Base-by-base conservation (phyloP, 2,329 filamentous ascomycete genomes). In the Trichoderma hamatum region DNA sequence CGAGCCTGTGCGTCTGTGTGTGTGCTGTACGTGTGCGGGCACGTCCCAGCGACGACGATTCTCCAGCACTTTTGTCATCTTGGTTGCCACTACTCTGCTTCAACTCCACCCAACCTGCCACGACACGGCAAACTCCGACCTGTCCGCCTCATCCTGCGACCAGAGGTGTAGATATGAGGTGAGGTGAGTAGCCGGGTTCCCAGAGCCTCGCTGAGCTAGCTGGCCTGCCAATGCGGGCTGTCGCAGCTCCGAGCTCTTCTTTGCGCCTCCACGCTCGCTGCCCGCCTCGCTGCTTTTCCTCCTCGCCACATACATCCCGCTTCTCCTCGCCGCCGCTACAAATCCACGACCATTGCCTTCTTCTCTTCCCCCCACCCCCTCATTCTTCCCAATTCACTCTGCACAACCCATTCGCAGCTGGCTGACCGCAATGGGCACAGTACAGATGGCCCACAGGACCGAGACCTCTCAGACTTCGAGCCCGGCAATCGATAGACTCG, bases 381-480 rank as follows among this genome's bases (percentile, higher is more conserved):
- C 70, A 55, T 62, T 68, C 34, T 32, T 28, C 59, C 67, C 67
- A 55, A 56, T 68, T 63, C 51, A 34, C 59, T 43, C 59, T 34
- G n/a, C 32, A 43, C 24, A 43, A 34, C n/a, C 51, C 63, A 24
- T 67, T 32, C 34, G 68, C 71, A 61, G 69, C 70, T 70, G 71
- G 74, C 75, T 76, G 73, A 75, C 71, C 71, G 75, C 71, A 71
- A 75, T 73, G 74, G 73, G 72, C 66, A 74, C 77, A 84, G 82
- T 80, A 77, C 80, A 82, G 78, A 86, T 86, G 84, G 84, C 84
- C 75, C 80, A 84, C 75, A 83, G 81, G 75, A 84, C 82, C 82
- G 83, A 86, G 74, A 83, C 81, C 77, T 81, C 80, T 75, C 82
- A 82, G 76, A 79, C 81, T 77, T 80, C 81, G 74, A 78, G 76